A percentile compares a stretch with the other conserved stretches of the same genome.
phyloP scores from a whole-genome alignment of 768 basidiomycete genomes.

The Tulasnella sp. region DNA sequence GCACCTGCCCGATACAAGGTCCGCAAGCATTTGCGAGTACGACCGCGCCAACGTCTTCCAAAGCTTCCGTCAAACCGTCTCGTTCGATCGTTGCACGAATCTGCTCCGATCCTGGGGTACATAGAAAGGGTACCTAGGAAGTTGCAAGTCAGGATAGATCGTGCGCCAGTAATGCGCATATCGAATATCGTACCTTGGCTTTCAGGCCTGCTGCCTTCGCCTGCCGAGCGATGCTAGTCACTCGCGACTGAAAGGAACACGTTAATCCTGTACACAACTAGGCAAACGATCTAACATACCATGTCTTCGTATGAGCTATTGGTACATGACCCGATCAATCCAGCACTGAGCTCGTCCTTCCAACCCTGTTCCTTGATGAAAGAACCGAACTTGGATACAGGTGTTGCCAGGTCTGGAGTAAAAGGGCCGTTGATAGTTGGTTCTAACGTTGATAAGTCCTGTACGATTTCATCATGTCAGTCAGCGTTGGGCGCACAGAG shows the following conservation, averaged over 20 bases:
- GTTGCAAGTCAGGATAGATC: not conserved
- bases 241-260: conserved; percentile 51
- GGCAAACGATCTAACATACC: conserved; percentile 35
- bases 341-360: conserved; percentile 87
- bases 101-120: conserved; percentile 87
- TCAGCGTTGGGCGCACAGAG: conserved; percentile 1
- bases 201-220: conserved; percentile 74
- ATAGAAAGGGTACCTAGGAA: conserved; percentile 64
- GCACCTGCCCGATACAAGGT: conserved; percentile 91
- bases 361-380: conserved; percentile 79
- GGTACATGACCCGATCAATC: conserved; percentile 95
- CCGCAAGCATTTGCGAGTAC: conserved; percentile 98
- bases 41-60: conserved; percentile 84
- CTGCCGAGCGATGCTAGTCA: conserved; percentile 82
- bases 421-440: conserved; percentile 95
- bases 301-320: conserved; percentile 97
- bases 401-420: conserved; percentile 92
- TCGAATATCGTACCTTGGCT: conserved; percentile 43
- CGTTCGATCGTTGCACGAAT: conserved; percentile 97
- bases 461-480: not conserved
- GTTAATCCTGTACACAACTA: not conserved
- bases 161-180: too few species aligned
- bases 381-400: conserved; percentile 74
- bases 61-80: conserved; percentile 67
- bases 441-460: conserved; percentile 84